Evolutionary conservation across 495 filamentous ascomycete species (phyloP).

Genomic region (Schizothecium vesticola): DNA sequence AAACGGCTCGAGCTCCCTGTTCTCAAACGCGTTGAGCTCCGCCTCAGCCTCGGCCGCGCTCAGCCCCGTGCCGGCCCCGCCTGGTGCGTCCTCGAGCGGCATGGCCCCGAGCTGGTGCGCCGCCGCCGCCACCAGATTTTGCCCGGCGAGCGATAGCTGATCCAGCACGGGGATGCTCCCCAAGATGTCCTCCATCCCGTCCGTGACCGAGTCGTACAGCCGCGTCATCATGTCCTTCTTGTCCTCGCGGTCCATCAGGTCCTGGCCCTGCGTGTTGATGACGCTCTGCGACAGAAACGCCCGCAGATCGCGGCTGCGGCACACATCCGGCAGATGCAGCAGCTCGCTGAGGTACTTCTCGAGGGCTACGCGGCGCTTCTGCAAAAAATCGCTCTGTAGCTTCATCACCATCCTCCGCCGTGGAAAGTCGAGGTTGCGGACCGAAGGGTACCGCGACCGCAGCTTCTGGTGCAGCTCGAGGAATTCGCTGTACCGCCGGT

Average conservation of each 20-base stretch:
- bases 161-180: conserved; percentile 92
- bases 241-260: conserved; percentile 47
- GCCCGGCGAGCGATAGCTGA: conserved; percentile 85
- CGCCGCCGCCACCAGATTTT: conserved; percentile 86
- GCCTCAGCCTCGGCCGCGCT: conserved; percentile 87
- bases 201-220: conserved; percentile 91
- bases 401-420: conserved; percentile 91
- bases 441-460: conserved; percentile 73
- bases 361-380: conserved; percentile 75
- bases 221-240: conserved; percentile 87
- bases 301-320: conserved; percentile 83
- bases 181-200: conserved; percentile 97
- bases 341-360: conserved; percentile 83
- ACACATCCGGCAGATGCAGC: conserved; percentile 84
- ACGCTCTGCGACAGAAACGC: conserved; percentile 90
- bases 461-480: conserved; percentile 90
- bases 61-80: conserved; percentile 47
- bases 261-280: conserved; percentile 52
- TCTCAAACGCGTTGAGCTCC: conserved; percentile 89
- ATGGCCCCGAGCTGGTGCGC: conserved; percentile 65
- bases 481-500: conserved; percentile 90
- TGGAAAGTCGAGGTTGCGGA: conserved; percentile 87
- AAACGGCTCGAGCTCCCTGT: conserved; percentile 82
- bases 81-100: conserved; percentile 34
- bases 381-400: conserved; percentile 87